Evolutionary conservation across 495 filamentous ascomycete species (phyloP).

Genomic region (Pyrenula massariospora): DNA sequence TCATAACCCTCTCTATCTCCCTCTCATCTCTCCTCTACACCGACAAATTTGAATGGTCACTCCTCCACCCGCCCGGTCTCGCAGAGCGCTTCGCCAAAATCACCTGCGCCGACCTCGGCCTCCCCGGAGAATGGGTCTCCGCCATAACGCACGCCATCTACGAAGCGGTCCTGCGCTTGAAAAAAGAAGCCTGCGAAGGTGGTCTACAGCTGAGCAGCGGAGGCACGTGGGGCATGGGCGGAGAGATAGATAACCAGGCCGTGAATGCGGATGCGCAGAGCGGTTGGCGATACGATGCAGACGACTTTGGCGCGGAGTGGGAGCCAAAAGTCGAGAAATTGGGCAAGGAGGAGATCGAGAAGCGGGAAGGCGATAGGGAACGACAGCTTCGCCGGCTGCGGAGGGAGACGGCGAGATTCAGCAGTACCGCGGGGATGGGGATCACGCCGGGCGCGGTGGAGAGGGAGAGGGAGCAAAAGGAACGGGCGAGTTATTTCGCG

Average conservation of each 20-base stretch:
- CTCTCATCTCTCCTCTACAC: conserved; percentile 85
- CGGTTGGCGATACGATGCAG: conserved; percentile 90
- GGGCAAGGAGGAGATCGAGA: conserved; percentile 94
- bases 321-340: conserved; percentile 84
- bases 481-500: conserved; percentile 47
- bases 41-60: conserved; percentile 97
- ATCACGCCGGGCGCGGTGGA: conserved; percentile 25
- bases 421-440: conserved; percentile 66
- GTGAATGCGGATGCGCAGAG: conserved; percentile 59
- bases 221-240: conserved; percentile 56
- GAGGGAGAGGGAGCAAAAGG: conserved; percentile 46
- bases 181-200: conserved; percentile 91
- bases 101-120: conserved; percentile 82
- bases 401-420: conserved; percentile 86
- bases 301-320: conserved; percentile 84
- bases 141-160: conserved; percentile 95
- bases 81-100: conserved; percentile 86
- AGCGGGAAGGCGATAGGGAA: conserved; percentile 89
- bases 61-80: conserved; percentile 81
- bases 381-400: conserved; percentile 76
- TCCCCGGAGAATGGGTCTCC: conserved; percentile 86
- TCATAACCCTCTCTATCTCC: conserved; percentile 86
- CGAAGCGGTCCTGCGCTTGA: conserved; percentile 82
- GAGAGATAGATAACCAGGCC: conserved; percentile 84
- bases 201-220: conserved; percentile 38